These are phyloP conservation scores for Pseudognaphalium luteoalbum DNA, from an alignment of 129 eudicot genomes.

Conservation along the genomic window DNA sequence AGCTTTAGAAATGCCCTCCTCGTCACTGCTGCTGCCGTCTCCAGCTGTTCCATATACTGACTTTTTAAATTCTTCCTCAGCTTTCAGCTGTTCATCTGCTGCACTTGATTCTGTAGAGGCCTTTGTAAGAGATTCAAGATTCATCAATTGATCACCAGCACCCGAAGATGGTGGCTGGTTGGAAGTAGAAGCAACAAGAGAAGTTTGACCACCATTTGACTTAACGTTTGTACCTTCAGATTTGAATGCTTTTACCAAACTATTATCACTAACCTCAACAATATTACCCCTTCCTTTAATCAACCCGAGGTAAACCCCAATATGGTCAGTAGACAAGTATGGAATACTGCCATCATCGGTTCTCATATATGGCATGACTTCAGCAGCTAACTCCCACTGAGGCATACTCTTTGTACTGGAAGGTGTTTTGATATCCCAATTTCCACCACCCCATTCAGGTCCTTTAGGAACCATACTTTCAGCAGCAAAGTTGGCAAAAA, in stretches of 20 bases:
- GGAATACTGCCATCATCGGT: constrained; percentile 96
- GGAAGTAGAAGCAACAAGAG: constrained; percentile 45
- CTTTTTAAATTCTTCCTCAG: constrained; percentile 90
- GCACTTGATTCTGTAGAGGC: constrained; percentile 44
- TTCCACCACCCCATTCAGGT: constrained; percentile 99
- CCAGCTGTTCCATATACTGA: constrained; percentile 65
- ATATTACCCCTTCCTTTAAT: constrained; percentile 91
- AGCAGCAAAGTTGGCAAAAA: constrained; percentile 97
- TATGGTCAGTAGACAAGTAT: constrained; percentile 82
- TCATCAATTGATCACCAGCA: constrained; percentile 63
- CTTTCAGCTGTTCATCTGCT: constrained; percentile 78
- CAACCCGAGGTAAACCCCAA: constrained; percentile 90
- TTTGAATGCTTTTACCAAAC: constrained; percentile 76
- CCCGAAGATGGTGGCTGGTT: constrained; percentile 39
- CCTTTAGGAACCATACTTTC: constrained; percentile 99
- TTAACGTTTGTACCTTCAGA: constrained; percentile 45
- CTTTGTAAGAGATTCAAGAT: constrained; percentile 70
- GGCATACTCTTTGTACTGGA: constrained; percentile 74
- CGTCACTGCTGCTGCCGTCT: constrained; percentile 94
- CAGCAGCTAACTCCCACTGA: constrained; percentile 97
- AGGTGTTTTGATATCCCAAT: constrained; percentile 97
- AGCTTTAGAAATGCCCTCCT: constrained; percentile 78
- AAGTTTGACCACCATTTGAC: constrained; percentile 47
- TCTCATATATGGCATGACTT: constrained; percentile 97
- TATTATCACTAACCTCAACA: constrained; percentile 85